Conservation (phyloP, 2,329 filamentous ascomycete genomes). For the Exophiala oligosperma region DNA sequence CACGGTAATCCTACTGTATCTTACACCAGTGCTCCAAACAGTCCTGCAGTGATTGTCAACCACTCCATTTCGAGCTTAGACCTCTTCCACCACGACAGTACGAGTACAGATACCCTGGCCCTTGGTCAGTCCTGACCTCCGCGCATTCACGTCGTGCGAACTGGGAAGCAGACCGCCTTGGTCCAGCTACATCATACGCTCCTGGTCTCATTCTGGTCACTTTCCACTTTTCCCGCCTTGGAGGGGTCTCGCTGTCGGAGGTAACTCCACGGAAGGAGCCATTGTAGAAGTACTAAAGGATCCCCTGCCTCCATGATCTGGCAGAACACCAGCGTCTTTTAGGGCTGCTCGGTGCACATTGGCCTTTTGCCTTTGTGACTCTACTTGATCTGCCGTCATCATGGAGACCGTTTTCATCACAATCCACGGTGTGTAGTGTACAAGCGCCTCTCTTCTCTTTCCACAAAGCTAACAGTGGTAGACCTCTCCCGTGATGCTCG, state of each 20-base stretch:
- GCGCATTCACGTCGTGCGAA: neutral
- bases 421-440: conserved; percentile 69
- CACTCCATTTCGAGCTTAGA: neutral
- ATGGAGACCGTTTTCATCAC: conserved; percentile 91
- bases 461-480: conserved; percentile 39
- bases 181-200: neutral
- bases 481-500: conserved; percentile 74
- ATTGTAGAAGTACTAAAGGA: conserved; percentile 8
- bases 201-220: neutral
- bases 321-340: conserved; percentile 26
- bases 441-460: conserved; percentile 7
- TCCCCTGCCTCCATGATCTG: conserved; percentile 7
- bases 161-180: neutral
- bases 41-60: too few species aligned
- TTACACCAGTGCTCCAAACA: neutral
- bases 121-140: neutral
- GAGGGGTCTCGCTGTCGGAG: neutral
- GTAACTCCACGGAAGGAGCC: neutral
- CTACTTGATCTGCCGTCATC: conserved; percentile 5
- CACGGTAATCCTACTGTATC: neutral
- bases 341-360: conserved; percentile 26
- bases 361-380: conserved; percentile 17
- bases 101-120: neutral
- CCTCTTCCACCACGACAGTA: neutral
- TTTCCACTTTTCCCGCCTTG: neutral